These are phyloP conservation scores for Bathelium albidoporum DNA, from an alignment of 495 filamentous ascomycete genomes.

Conservation along the genomic window DNA sequence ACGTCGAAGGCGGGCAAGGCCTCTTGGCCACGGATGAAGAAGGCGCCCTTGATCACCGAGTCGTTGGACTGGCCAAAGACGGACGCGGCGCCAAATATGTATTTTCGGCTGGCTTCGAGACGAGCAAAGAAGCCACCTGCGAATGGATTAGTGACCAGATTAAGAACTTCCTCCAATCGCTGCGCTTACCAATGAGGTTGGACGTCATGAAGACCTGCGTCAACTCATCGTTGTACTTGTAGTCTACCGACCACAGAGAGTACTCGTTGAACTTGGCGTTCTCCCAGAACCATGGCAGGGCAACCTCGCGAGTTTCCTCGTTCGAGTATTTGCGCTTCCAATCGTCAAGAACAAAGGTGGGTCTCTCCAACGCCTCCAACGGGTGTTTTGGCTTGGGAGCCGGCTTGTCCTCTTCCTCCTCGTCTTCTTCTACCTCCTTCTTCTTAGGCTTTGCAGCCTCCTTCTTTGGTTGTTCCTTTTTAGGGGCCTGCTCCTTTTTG, in stretches of 20 bases:
- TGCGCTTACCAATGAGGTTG: constrained; percentile 68
- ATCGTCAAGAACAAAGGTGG: constrained; percentile 79
- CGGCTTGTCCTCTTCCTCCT: constrained; percentile 58
- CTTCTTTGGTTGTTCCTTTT: constrained; percentile 45
- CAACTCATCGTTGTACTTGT: constrained; percentile 98
- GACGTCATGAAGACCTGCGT: constrained; percentile 95
- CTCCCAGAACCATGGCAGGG: constrained; percentile 98
- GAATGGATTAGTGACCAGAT: not conserved
- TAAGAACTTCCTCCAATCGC: not conserved
- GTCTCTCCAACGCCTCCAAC: constrained; percentile 70
- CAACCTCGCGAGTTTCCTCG: constrained; percentile 68
- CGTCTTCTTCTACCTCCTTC: constrained; percentile 48
- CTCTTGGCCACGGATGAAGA: constrained; percentile 88
- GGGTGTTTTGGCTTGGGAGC: constrained; percentile 94
- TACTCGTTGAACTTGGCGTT: constrained; percentile 86
- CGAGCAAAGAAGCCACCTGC: constrained; percentile 88
- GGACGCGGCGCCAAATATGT: constrained; percentile 84
- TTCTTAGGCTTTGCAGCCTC: constrained; percentile 38
- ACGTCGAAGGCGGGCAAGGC: constrained; percentile 81
- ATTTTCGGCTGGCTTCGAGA: constrained; percentile 96
- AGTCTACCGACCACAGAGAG: constrained; percentile 82
- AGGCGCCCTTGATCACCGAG: constrained; percentile 81
- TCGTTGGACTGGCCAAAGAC: constrained; percentile 83
- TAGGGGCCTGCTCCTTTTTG: constrained; percentile 66
- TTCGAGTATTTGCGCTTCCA: constrained; percentile 99